phyloP scores from a whole-genome alignment of 352 stramenopile species.

The Phytophthora palmivora region DNA sequence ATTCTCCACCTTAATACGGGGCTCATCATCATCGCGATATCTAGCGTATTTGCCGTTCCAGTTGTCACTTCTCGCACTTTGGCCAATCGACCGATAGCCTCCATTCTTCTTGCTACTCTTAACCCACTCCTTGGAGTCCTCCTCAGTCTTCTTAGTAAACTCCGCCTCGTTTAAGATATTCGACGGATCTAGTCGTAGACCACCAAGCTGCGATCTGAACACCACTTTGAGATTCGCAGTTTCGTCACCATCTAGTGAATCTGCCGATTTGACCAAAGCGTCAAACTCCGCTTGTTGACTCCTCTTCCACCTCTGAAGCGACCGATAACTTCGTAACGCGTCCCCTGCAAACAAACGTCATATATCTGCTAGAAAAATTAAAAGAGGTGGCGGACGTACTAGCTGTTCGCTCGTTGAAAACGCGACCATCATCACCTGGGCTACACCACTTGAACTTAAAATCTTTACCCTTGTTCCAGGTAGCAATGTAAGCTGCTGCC shows the following conservation, averaged over 20 bases:
- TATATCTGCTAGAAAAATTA: not conserved
- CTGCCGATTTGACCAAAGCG: constrained; percentile 43
- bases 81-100: not conserved
- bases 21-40: constrained; percentile 32
- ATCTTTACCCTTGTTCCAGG: constrained; percentile 73
- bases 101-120: constrained; percentile 33
- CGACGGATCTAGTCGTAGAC: constrained; percentile 68
- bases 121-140: constrained; percentile 67
- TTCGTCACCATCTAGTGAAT: constrained; percentile 35
- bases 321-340: constrained; percentile 67
- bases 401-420: constrained; percentile 74
- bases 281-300: constrained; percentile 71
- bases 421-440: constrained; percentile 47
- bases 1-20: constrained; percentile 44
- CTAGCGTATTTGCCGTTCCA: constrained; percentile 20
- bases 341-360: constrained; percentile 45
- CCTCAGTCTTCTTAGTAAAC: constrained; percentile 72
- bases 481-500: constrained; percentile 79
- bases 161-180: constrained; percentile 63
- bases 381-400: constrained; percentile 46
- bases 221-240: constrained; percentile 47
- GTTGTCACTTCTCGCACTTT: constrained; percentile 17
- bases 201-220: constrained; percentile 66
- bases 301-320: constrained; percentile 72
- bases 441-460: constrained; percentile 86